Conservation (phyloP, 163 green algal species). For the Prototheca stagnorum region DNA sequence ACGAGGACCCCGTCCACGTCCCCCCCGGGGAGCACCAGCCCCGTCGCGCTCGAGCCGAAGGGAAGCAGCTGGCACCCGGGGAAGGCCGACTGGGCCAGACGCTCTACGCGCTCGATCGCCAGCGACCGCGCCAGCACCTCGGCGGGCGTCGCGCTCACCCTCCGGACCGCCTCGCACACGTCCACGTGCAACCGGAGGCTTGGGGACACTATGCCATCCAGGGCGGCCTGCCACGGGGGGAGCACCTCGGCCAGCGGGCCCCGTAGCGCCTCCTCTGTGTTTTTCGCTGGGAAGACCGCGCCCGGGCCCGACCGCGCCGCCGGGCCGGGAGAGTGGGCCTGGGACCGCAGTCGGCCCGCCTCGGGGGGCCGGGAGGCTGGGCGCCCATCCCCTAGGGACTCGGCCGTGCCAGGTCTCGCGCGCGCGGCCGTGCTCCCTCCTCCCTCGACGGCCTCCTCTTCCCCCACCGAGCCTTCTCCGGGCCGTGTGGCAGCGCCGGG, state of each 20-base stretch:
- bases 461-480: too few species aligned
- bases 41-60: conserved; percentile 74
- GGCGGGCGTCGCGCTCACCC: conserved; percentile 38
- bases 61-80: conserved; percentile 41
- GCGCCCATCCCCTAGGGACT: too few species aligned
- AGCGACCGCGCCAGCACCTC: conserved; percentile 37
- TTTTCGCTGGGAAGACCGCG: too few species aligned
- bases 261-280: too few species aligned
- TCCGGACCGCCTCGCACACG: conserved; percentile 44
- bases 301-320: too few species aligned
- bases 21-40: conserved; percentile 70
- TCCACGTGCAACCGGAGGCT: conserved; percentile 42
- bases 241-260: conserved; percentile 5
- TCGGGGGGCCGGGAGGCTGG: too few species aligned
- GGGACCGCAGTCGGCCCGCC: too few species aligned
- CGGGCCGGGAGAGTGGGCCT: too few species aligned
- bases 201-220: conserved; percentile 19
- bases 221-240: conserved; percentile 14
- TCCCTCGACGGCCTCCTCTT: too few species aligned
- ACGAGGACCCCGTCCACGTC: conserved; percentile 82
- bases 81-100: conserved; percentile 49
- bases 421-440: too few species aligned
- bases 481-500: too few species aligned
- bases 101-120: conserved; percentile 44
- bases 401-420: too few species aligned